phyloP scores from a whole-genome alignment of 2,329 filamentous ascomycete genomes.

The Chlorencoelia australis region DNA sequence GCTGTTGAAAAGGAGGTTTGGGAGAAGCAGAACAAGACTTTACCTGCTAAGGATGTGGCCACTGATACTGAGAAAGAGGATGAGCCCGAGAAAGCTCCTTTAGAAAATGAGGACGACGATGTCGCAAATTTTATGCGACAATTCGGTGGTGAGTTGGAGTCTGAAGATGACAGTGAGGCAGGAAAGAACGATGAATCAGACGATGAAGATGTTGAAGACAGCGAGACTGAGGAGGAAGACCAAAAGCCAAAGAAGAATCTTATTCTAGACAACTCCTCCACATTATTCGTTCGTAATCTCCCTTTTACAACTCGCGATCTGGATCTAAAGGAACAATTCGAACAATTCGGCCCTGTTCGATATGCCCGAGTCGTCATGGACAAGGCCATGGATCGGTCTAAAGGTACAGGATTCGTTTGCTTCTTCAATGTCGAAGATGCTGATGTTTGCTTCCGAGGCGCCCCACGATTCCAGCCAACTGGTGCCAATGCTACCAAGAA shows the following conservation, averaged over 20 bases:
- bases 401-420: constrained; percentile 90
- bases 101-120: constrained; percentile 26
- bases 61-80: constrained; percentile 28
- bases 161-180: constrained; percentile 28
- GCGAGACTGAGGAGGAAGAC: constrained; percentile 30
- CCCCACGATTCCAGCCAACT: constrained; percentile 49
- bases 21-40: constrained; percentile 44
- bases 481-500: constrained; percentile 27
- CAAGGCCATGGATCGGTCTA: constrained; percentile 71
- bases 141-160: constrained; percentile 26
- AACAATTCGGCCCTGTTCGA: constrained; percentile 75
- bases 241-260: constrained; percentile 28
- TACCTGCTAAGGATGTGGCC: constrained; percentile 29
- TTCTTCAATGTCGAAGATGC: constrained; percentile 73
- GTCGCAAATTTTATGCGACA: constrained; percentile 27
- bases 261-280: constrained; percentile 57
- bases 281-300: constrained; percentile 86
- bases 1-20: constrained; percentile 86
- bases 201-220: constrained; percentile 32
- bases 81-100: constrained; percentile 23
- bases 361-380: constrained; percentile 92
- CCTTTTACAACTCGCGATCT: constrained; percentile 84
- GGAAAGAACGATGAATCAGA: constrained; percentile 35
- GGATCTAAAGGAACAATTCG: constrained; percentile 73
- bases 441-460: constrained; percentile 62